These are phyloP conservation scores for Aureobasidium sp. DNA, from an alignment of 2,329 filamentous ascomycete genomes.

Conservation along the genomic window DNA sequence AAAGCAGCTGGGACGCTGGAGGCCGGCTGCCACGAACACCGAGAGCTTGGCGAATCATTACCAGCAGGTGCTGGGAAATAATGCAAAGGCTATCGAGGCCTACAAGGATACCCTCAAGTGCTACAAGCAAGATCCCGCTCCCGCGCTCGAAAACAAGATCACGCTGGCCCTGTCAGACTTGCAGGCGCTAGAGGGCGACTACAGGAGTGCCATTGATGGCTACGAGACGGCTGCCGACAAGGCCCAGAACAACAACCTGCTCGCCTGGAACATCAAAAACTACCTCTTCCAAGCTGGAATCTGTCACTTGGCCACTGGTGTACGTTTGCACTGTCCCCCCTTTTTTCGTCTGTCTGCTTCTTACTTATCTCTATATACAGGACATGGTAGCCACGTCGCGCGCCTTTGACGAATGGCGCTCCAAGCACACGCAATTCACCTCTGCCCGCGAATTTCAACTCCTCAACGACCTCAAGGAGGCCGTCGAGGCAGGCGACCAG, in stretches of 20 bases:
- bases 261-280: constrained; percentile 91
- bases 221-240: constrained; percentile 75
- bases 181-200: constrained; percentile 72
- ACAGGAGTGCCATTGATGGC: constrained; percentile 71
- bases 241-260: constrained; percentile 80
- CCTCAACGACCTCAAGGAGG: constrained; percentile 66
- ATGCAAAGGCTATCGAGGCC: constrained; percentile 68
- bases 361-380: constrained; percentile 22
- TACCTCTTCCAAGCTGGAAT: constrained; percentile 93
- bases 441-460: constrained; percentile 76
- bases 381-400: constrained; percentile 74
- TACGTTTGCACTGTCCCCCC: constrained; percentile 20
- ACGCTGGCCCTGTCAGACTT: constrained; percentile 90
- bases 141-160: constrained; percentile 86
- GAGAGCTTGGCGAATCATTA: constrained; percentile 82
- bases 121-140: constrained; percentile 82
- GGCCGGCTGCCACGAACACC: constrained; percentile 83
- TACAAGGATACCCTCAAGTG: constrained; percentile 70
- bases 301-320: constrained; percentile 68
- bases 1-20: constrained; percentile 81
- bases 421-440: constrained; percentile 70
- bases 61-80: constrained; percentile 73
- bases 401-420: constrained; percentile 74
- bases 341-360: neutral
- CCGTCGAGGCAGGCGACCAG: constrained; percentile 70